Evolutionary conservation across 805 yeast species (phyloP), one percentile per base, ranked within the genome.

Genomic region (Yarrowia porcina): DNA sequence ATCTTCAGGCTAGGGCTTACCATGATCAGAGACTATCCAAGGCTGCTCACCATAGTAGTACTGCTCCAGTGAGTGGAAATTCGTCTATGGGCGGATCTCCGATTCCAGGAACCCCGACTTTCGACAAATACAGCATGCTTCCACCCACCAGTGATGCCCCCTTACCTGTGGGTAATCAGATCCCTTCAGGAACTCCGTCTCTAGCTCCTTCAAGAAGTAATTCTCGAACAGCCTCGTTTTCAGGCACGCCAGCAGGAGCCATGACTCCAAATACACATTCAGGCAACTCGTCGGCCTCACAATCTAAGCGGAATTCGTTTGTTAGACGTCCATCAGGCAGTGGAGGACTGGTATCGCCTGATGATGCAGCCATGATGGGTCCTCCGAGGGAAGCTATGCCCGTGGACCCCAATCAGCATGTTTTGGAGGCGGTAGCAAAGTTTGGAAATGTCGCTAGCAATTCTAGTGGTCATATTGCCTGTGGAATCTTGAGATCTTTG

Each of bases 381-480:
- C 59, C 59, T 7, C 59, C 59, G 17, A 30, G 59, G 3, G 59
- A 52, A 25, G 25, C 44, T 0, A 21, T 52, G 32, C 59, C 59
- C 2, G 33, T 20, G 15, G 61, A 56, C 30, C 49, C 61, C 39
- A 56, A 39, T n/a, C 61, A 56, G 49, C 47, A 41, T 20, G 49
- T 56, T 27, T 30, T 56, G 35, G 49, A 56, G 27, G 49, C 61
- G 1, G 61, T 56, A 17, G 49, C 49, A 18, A 56, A 56, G 49
- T 41, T 56, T 30, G 61, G 61, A 10, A 41, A 41, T 8, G 61
- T 56, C 23, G 49, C 38, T 2, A 56, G 61, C 23, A 56, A 56
- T n/a, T 56, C 61, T 17, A 39, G 49, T 13, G 61, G 61, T 1
- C 49, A 39, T 12, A 56, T 56, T 39, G 61, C 61, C 20, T 56